Conservation (phyloP, 352 stramenopile genomes). For the Phytophthora macrochlamydospora region DNA sequence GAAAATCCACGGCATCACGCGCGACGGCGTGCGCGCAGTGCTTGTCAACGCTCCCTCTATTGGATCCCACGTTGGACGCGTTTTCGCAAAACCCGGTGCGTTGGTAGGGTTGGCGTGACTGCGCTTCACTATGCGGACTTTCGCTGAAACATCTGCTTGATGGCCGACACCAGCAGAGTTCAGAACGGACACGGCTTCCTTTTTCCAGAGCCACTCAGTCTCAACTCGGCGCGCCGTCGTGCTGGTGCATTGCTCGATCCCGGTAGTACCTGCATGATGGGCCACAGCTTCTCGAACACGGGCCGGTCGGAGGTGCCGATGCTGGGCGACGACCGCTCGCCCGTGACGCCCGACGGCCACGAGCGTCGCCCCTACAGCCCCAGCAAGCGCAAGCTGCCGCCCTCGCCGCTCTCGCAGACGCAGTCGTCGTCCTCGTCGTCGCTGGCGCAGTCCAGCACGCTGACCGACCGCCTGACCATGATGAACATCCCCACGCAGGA, state of each 20-base stretch:
- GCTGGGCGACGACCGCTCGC: constrained; percentile 39
- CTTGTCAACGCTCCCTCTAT: not conserved
- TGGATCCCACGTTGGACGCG: not conserved
- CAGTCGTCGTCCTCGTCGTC: constrained; percentile 30
- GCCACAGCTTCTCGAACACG: constrained; percentile 28
- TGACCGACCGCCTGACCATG: constrained; percentile 63
- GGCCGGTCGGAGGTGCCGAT: constrained; percentile 41
- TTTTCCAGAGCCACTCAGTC: not conserved
- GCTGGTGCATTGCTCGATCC: too few species aligned
- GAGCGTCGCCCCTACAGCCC: constrained; percentile 30
- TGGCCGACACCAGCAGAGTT: not conserved
- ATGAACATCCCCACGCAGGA: constrained; percentile 69
- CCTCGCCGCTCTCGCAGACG: constrained; percentile 32
- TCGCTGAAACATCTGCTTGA: not conserved
- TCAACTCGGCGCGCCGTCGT: not conserved
- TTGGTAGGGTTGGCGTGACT: not conserved
- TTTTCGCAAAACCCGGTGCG: not conserved
- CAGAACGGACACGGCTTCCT: not conserved
- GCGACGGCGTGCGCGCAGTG: not conserved
- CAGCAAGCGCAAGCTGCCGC: constrained; percentile 32
- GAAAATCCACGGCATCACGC: not conserved
- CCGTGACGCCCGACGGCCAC: constrained; percentile 27
- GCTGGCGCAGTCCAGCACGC: constrained; percentile 24
- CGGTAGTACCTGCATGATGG: constrained; percentile 20
- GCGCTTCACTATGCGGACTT: not conserved